Evolutionary conservation across 2,329 filamentous ascomycete genomes (phyloP).

Genomic region (Pseudogymnoascus sp.): DNA sequence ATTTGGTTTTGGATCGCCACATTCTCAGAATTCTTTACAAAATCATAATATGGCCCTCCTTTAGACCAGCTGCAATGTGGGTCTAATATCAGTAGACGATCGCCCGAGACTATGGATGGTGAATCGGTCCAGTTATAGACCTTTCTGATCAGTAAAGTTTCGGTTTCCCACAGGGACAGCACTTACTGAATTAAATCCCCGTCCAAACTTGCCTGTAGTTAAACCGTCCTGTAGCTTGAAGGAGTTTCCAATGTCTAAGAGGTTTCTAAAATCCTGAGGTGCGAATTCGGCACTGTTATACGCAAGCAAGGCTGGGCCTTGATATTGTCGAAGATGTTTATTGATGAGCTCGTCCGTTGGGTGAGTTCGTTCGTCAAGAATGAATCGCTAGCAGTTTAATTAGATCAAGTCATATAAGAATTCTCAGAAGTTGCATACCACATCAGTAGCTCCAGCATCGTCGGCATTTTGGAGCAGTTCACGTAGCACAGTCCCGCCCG

Average conservation of each 20-base stretch:
- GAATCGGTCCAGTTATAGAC: constrained; percentile 33
- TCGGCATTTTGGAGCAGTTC: constrained; percentile 96
- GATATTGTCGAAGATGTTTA: constrained; percentile 24
- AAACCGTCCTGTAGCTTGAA: background rate
- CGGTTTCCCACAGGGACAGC: constrained; percentile 20
- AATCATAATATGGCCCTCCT: constrained; percentile 27
- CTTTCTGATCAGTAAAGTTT: constrained; percentile 15
- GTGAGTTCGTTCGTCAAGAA: constrained; percentile 13
- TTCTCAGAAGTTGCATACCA: constrained; percentile 32
- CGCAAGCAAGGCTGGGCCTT: constrained; percentile 29
- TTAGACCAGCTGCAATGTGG: constrained; percentile 14
- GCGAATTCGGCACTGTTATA: constrained; percentile 29
- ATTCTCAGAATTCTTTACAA: constrained; percentile 21
- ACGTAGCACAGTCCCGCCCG: constrained; percentile 74
- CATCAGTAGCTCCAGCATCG: constrained; percentile 81
- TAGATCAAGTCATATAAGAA: constrained; percentile 22
- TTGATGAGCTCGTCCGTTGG: constrained; percentile 22
- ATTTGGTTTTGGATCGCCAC: constrained; percentile 26
- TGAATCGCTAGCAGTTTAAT: constrained; percentile 4
- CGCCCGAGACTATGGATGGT: constrained; percentile 29
- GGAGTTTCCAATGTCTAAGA: background rate
- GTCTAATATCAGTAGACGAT: constrained; percentile 28
- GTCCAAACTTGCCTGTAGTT: background rate
- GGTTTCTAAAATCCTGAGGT: constrained; percentile 22
- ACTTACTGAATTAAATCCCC: background rate